Evolutionary conservation across 2,329 filamentous ascomycete genomes (phyloP).

Genomic region (Colletotrichum falcatum): DNA sequence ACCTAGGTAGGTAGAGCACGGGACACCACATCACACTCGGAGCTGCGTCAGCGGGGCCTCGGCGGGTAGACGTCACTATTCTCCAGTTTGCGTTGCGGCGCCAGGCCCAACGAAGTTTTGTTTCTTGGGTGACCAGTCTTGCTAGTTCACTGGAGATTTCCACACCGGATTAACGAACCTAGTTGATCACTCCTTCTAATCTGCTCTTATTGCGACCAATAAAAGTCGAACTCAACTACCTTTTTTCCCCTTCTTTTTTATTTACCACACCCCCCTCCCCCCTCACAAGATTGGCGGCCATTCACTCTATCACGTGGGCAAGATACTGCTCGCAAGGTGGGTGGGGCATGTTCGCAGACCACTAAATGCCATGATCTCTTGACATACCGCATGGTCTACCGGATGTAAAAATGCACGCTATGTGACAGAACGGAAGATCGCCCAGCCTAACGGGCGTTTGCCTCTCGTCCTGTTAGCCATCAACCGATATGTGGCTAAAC

Average conservation of each 20-base stretch:
- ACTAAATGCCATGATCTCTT: not conserved
- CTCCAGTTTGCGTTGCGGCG: not conserved
- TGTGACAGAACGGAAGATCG: not conserved
- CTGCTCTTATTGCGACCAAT: not conserved
- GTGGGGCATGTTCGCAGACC: not conserved
- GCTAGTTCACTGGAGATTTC: not conserved
- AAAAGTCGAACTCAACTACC: not conserved
- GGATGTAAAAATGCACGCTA: not conserved
- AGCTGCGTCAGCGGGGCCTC: conserved; percentile 38
- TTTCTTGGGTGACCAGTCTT: not conserved
- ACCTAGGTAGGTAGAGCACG: conserved; percentile 32
- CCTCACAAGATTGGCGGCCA: not conserved
- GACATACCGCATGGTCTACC: not conserved
- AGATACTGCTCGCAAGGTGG: not conserved
- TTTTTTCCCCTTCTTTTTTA: not conserved
- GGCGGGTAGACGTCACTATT: conserved; percentile 6
- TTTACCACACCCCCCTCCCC: too few relatives aligned
- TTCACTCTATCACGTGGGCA: not conserved
- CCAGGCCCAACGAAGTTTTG: not conserved
- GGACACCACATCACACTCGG: conserved; percentile 16
- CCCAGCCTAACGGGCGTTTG: not conserved
- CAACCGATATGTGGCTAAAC: conserved; percentile 5
- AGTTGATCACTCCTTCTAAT: not conserved
- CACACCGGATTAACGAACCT: not conserved
- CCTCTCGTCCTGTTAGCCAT: conserved; percentile 4